Conservation (phyloP, 2,329 filamentous ascomycete species). For the Aspergillus udagawae region DNA sequence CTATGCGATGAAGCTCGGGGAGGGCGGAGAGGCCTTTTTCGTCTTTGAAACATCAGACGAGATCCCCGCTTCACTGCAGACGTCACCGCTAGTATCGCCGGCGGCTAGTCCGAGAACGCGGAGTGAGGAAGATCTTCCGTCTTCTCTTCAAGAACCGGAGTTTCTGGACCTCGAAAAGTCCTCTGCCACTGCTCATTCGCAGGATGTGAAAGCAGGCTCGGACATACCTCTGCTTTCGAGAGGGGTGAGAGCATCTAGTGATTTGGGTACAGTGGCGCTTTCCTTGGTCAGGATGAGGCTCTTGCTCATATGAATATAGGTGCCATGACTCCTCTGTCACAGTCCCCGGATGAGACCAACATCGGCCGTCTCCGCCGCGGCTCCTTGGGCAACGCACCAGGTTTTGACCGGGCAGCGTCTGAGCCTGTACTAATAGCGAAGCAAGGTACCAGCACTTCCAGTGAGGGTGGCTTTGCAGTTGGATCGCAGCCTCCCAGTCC, state of each 20-base stretch:
- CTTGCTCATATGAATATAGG: slow-evolving; percentile 24
- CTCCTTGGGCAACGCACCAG: slow-evolving; percentile 34
- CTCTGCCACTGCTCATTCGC: slow-evolving; percentile 15
- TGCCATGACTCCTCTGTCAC: slow-evolving; percentile 37
- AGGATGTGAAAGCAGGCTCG: slow-evolving; percentile 21
- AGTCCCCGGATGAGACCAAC: slow-evolving; percentile 33
- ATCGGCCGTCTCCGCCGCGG: slow-evolving; percentile 21
- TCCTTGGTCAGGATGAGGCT: neutral
- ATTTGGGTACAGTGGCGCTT: slow-evolving; percentile 35
- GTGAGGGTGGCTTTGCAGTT: slow-evolving; percentile 10
- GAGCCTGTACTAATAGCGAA: slow-evolving; percentile 51
- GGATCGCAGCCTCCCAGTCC: slow-evolving; percentile 6
- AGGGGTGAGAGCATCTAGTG: slow-evolving; percentile 41
- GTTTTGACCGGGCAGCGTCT: slow-evolving; percentile 49
- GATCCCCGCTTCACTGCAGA: slow-evolving; percentile 91
- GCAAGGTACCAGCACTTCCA: slow-evolving; percentile 23
- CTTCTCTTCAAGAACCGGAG: slow-evolving; percentile 47
- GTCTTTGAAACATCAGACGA: slow-evolving; percentile 92
- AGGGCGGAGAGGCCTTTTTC: slow-evolving; percentile 97
- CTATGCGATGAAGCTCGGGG: slow-evolving; percentile 97
- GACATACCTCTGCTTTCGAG: slow-evolving; percentile 26
- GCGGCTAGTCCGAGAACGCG: slow-evolving; percentile 66
- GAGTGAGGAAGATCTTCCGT: slow-evolving; percentile 27
- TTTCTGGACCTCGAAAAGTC: slow-evolving; percentile 44
- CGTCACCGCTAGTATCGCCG: slow-evolving; percentile 87